Base-by-base conservation (phyloP, 2,329 filamentous ascomycete species). In the Aspergillus sp. region DNA sequence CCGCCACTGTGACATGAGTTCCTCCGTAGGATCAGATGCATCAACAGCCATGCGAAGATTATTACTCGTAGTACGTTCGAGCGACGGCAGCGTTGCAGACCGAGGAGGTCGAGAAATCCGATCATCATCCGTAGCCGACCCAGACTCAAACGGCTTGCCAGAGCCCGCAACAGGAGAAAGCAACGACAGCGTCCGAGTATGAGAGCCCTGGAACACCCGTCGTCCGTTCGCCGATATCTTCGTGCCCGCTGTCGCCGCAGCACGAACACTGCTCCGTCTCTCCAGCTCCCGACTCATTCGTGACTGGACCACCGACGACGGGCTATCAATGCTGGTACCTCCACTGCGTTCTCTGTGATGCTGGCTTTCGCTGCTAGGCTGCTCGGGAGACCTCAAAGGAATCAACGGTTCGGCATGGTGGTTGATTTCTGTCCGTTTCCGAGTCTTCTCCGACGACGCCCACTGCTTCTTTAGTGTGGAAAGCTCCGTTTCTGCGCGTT, bases 391-490 rank as follows among this genome's bases (percentile, higher is more conserved):
- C 65, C 53, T 76, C 42, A 83, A 53, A 8, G 78, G 70, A 47
- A 81, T 77, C 55, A 85, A 64, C 6, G 75, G 78, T 46, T 86
- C 83, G 11, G 71, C 66, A 45, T 76, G 76, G 44, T 76, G 73
- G 51, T 75, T 78, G 40, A 80, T 76, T 47, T 89, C 81, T 4
- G 81, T 81, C 46, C 82, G 79, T 68, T 91, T 91, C 68, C 82
- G 88, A 46, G 81, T 78, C 37, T 81, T 82, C 62, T 96, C 90
- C 48, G 90, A 82, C 10, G 75, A 70, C 2, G 87, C 80, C 85
- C 88, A 97, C 65, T 90, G 85, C 58, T 80, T 85, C 73, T 96
- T 97, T 49, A 98, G 73, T 34, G 73, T 78, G 37, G 74, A 73
- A 33, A 98, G 73, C 37, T 95, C 86, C 9, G 73, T 70, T 63